phyloP scores from a whole-genome alignment of 345 rosid species.

The Gossypium longicalyx region DNA sequence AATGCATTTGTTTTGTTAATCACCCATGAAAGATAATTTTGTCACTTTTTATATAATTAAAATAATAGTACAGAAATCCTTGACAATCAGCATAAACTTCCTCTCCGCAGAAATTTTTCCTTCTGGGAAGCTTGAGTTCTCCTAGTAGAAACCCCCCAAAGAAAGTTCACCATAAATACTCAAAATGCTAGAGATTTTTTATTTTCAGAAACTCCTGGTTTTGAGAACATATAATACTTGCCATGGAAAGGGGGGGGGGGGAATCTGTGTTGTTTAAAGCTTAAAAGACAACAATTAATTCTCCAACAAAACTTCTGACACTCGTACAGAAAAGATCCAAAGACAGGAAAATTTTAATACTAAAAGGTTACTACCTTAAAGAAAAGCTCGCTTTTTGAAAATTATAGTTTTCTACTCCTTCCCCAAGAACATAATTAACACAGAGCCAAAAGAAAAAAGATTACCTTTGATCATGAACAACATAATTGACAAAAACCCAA shows the following conservation, averaged over 20 bases:
- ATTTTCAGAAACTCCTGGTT: neutral
- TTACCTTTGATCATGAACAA: conserved; percentile 11
- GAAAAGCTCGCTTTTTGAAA: conserved; percentile 17
- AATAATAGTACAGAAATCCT: neutral
- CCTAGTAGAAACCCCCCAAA: neutral
- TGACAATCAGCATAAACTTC: conserved; percentile 6
- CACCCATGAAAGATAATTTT: conserved; percentile 6
- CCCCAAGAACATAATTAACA: conserved; percentile 21
- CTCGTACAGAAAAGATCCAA: conserved; percentile 23
- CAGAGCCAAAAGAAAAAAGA: conserved; percentile 8
- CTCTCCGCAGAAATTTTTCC: conserved; percentile 11
- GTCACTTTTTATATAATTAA: neutral
- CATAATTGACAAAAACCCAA: conserved; percentile 24
- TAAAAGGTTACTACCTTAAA: conserved; percentile 16
- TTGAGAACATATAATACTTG: neutral
- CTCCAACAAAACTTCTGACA: conserved; percentile 26
- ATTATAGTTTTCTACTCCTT: neutral
- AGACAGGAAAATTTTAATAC: conserved; percentile 20
- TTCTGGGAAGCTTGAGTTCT: neutral
- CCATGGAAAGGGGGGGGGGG: neutral
- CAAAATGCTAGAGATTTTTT: neutral
- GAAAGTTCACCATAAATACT: neutral
- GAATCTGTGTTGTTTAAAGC: neutral
- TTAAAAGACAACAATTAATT: neutral
- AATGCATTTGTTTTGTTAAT: conserved; percentile 18